These are phyloP conservation scores for Pilobolus umbonatus DNA, from an alignment of 192 early-diverging fungal genomes.

Conservation along the genomic window DNA sequence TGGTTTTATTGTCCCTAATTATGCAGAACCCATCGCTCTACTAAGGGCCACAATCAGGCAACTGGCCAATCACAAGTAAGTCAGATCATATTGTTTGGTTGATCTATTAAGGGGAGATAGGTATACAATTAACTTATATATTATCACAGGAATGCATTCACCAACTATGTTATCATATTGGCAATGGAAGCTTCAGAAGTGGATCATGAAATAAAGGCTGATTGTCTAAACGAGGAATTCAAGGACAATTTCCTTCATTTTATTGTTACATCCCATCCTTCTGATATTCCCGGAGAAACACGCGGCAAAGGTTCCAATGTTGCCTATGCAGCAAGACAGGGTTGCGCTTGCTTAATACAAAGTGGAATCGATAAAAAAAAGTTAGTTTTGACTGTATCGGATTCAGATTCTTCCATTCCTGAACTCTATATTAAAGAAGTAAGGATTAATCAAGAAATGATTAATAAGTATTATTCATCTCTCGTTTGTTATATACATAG, in stretches of 20 bases:
- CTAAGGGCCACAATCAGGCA: constrained; percentile 66
- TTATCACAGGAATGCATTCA: constrained; percentile 35
- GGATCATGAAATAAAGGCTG: constrained; percentile 53
- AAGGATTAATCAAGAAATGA: neutral
- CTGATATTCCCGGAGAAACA: constrained; percentile 59
- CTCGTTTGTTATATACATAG: constrained; percentile 19
- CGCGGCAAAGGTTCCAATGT: constrained; percentile 73
- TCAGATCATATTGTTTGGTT: neutral
- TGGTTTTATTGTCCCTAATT: constrained; percentile 70
- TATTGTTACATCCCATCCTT: constrained; percentile 65
- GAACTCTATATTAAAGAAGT: constrained; percentile 60
- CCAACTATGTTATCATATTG: constrained; percentile 56
- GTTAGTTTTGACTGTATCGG: constrained; percentile 66
- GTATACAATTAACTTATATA: neutral
- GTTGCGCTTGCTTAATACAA: constrained; percentile 27
- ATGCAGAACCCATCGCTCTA: constrained; percentile 63
- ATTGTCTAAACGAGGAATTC: constrained; percentile 48
- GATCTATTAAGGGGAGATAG: neutral
- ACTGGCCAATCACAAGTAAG: constrained; percentile 58
- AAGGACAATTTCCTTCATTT: constrained; percentile 60
- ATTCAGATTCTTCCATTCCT: constrained; percentile 71
- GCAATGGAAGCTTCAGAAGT: constrained; percentile 72
- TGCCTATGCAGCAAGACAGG: constrained; percentile 53
- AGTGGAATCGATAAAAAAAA: constrained; percentile 42
- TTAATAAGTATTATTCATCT: constrained; percentile 5